Percentiles rank a stretch among this genome's conserved stretches.
These are phyloP conservation scores for Trichoderma virens DNA, from an alignment of 495 filamentous ascomycete genomes.

Conservation along the genomic window DNA sequence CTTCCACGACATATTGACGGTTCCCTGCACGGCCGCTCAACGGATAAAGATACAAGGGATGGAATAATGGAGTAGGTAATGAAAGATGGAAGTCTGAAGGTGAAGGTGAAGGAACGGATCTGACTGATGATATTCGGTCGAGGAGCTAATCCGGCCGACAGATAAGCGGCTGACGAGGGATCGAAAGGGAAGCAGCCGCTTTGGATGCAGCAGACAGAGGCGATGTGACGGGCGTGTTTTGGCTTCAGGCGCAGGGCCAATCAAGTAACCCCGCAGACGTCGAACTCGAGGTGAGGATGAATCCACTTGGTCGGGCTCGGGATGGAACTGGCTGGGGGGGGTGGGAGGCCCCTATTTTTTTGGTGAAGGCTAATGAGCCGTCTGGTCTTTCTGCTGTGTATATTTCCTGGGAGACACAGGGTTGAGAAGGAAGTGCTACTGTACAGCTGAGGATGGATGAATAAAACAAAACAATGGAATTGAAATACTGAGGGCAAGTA, in stretches of 20 bases:
- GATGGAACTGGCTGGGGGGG: not conserved
- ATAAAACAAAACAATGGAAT: too few species aligned
- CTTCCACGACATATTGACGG: constrained; percentile 75
- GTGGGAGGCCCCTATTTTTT: not conserved
- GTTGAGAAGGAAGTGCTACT: too few species aligned
- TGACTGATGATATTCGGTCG: not conserved
- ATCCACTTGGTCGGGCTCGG: not conserved
- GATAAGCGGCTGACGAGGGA: not conserved
- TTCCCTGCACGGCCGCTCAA: not conserved
- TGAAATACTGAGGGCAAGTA: too few species aligned
- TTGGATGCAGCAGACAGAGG: not conserved
- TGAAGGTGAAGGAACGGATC: not conserved
- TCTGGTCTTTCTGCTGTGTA: too few species aligned
- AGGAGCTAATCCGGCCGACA: not conserved
- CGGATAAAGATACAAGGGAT: not conserved
- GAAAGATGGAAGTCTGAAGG: not conserved
- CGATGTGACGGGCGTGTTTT: constrained; percentile 4
- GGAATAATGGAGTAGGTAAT: not conserved
- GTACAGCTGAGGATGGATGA: too few species aligned
- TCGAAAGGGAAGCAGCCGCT: not conserved
- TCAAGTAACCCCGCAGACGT: constrained; percentile 4
- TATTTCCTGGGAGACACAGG: too few species aligned
- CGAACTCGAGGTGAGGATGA: not conserved
- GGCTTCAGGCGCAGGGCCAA: not conserved
- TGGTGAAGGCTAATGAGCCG: not conserved